Conservation (phyloP, 345 rosid species). For the Heritiera fomes region DNA sequence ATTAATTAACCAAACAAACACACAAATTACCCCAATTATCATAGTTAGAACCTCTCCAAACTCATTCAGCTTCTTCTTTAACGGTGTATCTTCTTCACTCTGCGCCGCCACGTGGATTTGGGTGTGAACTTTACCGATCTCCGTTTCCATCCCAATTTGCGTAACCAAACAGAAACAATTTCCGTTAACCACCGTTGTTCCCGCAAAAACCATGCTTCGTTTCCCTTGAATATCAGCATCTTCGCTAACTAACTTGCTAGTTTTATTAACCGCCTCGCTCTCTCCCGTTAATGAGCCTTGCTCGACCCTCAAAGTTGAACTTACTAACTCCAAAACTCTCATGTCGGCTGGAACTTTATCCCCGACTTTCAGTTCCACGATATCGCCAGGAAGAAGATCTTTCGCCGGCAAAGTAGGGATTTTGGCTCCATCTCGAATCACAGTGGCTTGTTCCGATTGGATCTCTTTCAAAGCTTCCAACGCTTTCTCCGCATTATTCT, state of each 20-base stretch:
- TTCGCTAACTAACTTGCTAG: constrained; percentile 37
- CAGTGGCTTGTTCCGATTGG: constrained; percentile 66
- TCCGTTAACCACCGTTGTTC: constrained; percentile 72
- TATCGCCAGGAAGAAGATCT: constrained; percentile 69
- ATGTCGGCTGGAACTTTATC: constrained; percentile 79
- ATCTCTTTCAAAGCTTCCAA: constrained; percentile 69
- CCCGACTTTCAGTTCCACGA: constrained; percentile 67
- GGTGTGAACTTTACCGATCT: constrained; percentile 63
- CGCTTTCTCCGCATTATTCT: constrained; percentile 71
- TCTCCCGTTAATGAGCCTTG: constrained; percentile 78
- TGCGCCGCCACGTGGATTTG: constrained; percentile 63
- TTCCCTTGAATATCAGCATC: constrained; percentile 67
- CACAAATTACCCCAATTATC: constrained; percentile 61
- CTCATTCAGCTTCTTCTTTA: constrained; percentile 69
- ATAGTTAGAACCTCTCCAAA: constrained; percentile 59
- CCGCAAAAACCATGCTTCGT: constrained; percentile 62
- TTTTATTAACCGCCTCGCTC: constrained; percentile 67
- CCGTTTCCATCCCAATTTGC: constrained; percentile 64
- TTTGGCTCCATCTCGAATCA: constrained; percentile 50
- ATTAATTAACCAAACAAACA: constrained; percentile 66
- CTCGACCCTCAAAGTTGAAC: constrained; percentile 62
- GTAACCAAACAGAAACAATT: constrained; percentile 60
- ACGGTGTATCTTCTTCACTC: constrained; percentile 65
- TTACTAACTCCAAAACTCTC: constrained; percentile 54
- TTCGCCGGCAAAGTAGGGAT: constrained; percentile 40